Evolutionary conservation across 169 alveolate species (phyloP).

Genomic region (Perkinsus chesapeaki): DNA sequence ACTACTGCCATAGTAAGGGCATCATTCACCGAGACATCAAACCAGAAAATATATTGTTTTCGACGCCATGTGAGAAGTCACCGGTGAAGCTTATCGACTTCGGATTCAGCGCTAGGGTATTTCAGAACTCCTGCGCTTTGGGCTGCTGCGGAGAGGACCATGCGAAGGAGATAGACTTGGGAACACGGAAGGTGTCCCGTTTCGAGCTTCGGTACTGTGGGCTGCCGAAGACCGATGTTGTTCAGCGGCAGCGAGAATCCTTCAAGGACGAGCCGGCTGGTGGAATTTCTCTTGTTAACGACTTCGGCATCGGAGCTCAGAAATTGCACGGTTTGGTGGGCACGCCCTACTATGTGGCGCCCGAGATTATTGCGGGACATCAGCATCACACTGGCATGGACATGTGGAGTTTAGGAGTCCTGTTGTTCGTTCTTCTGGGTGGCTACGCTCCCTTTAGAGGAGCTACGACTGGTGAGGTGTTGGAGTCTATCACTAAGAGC

Average conservation of each 20-base stretch:
- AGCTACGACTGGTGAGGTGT: constrained; percentile 46
- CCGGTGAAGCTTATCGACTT: constrained; percentile 34
- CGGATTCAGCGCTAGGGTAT: constrained; percentile 26
- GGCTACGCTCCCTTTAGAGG: constrained; percentile 47
- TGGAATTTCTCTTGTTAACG: neutral
- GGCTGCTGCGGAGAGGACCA: neutral
- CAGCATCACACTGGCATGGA: constrained; percentile 31
- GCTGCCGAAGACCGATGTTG: neutral
- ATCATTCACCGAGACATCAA: constrained; percentile 67
- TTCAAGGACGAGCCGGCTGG: neutral
- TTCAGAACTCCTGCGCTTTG: neutral
- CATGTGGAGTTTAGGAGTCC: constrained; percentile 33
- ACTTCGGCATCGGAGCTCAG: neutral
- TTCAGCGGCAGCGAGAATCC: neutral
- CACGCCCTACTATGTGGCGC: constrained; percentile 30
- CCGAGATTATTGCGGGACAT: constrained; percentile 26
- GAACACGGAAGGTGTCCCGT: constrained; percentile 17
- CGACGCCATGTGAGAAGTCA: constrained; percentile 19
- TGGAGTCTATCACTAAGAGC: constrained; percentile 37
- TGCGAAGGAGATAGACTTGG: constrained; percentile 17
- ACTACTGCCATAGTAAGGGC: constrained; percentile 52
- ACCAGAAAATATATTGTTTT: constrained; percentile 66
- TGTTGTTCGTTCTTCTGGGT: constrained; percentile 27
- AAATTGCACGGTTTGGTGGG: constrained; percentile 34
- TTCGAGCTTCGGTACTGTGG: neutral